Percentiles rank a stretch among this genome's conserved stretches.
phyloP scores from a whole-genome alignment of 2,329 filamentous ascomycete species.

The Pyrenophora teres region DNA sequence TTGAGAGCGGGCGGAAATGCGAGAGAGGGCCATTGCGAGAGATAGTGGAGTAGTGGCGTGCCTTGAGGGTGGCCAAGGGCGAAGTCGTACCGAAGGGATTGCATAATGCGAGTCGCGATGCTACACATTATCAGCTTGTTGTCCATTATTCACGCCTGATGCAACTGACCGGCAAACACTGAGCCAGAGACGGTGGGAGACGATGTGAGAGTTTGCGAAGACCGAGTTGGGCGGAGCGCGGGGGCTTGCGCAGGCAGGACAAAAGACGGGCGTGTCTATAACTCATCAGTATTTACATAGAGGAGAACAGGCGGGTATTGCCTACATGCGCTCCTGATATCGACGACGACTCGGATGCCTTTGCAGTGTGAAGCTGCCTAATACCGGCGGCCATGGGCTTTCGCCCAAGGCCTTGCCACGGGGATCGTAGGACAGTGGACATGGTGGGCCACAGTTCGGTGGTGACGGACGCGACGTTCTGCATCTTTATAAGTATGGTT shows the following conservation, averaged over 20 bases:
- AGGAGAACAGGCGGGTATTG: neutral
- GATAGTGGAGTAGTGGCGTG: conserved; percentile 48
- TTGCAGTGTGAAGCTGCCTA: conserved; percentile 27
- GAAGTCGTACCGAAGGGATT: conserved; percentile 42
- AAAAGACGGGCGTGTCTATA: conserved; percentile 22
- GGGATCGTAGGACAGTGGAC: conserved; percentile 42
- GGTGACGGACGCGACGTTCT: conserved; percentile 53
- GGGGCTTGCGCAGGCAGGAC: conserved; percentile 20
- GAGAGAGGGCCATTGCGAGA: conserved; percentile 42
- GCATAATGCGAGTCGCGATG: conserved; percentile 42
- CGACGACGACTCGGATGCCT: conserved; percentile 6
- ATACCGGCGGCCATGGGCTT: conserved; percentile 26
- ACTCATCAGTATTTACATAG: conserved; percentile 10
- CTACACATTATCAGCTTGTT: conserved; percentile 21
- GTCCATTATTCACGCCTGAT: neutral
- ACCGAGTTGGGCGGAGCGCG: conserved; percentile 18
- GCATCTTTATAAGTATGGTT: conserved; percentile 22
- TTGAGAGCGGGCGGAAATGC: conserved; percentile 37
- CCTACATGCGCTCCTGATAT: conserved; percentile 3
- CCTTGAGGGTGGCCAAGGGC: conserved; percentile 28
- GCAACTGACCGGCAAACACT: conserved; percentile 29
- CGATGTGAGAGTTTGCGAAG: conserved; percentile 12
- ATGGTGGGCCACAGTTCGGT: conserved; percentile 49
- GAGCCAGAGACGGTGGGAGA: conserved; percentile 21
- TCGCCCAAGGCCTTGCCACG: conserved; percentile 39